Base-by-base conservation (phyloP, 83 land plant species). In the Larix sibirica region DNA sequence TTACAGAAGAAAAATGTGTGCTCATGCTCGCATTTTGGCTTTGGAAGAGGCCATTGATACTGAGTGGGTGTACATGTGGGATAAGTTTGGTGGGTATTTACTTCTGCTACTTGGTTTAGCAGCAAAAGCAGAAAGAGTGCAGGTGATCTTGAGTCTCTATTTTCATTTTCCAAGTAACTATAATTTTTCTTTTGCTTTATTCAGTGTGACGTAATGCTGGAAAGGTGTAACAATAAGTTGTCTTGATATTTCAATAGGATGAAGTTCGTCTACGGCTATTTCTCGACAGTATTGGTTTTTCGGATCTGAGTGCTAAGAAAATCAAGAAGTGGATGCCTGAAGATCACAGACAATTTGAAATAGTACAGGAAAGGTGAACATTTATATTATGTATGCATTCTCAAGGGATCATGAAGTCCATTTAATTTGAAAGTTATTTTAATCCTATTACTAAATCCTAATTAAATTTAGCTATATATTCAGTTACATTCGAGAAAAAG, bases 11-110 rank as follows among this genome's bases (percentile, higher is more conserved):
- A 92, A 95, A 88, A 86, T 97, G 91, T 95, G 98, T 89, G 96
- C 98, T 42, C 99, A 98, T 93, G 99, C 97, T 14, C 89, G 96
- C 3, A 98, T 98, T 70, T 77, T 98, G 58, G 96, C 99, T 42
- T 82, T 98, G 33, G 99, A 98, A 84, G 99, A 98, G 82, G 99
- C 99, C 36, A 96, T 98, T 91, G 99, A 98, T 86, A 98, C 99
- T 31, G 99, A 98, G 77, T 98, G 99, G 99, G 99, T 96, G 9
- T 98, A 96, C 82, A 98, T 98, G 99, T 98, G 99, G 99, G 99
- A 98, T 74, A 98, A 98, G 76, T 98, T 96, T 92, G 99, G 99
- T 77, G 99, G 99, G 50, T 98, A 98, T 91, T 86, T 98, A 79
- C 97, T 98, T 77, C 95, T 98, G 62, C 84, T 98, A 70, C 96